Base-by-base conservation (phyloP, 2,329 filamentous ascomycete species). In the Stagonosporopsis cucurbitacearum region DNA sequence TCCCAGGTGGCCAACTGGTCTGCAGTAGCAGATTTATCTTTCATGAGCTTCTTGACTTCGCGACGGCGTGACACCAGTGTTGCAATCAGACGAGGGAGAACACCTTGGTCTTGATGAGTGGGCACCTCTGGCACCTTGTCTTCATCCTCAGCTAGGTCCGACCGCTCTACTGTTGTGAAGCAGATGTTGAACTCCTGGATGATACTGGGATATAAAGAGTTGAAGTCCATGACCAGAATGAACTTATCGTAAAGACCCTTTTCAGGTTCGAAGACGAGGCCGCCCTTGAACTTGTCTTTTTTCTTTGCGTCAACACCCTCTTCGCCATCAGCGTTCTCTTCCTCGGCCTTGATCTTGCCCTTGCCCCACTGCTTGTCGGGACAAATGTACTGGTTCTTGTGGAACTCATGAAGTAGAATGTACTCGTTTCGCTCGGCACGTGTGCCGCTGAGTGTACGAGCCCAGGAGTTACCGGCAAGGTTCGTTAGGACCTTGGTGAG, bases 141-240 rank as follows among this genome's bases (percentile, higher is more conserved):
- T 49, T 96, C 92, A 45, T 95, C 90, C 37, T 93, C 87, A 30
- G 86, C 84, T 66, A 88, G 79, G 58, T 85, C 81, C 36, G 85
- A 82, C 66, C 95, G 84, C 59, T 98, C 91, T 6, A 99, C 92
- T 0, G 96, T 99, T 2, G 95, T 99, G 78, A 99, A 99, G 81
- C 96, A 99, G 66, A 99, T 99, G 77, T 99, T 99, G 80, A 88
- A 99, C 82, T 99, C 96, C 72, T 99, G 96, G 59, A 99, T 99
- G 71, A 99, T 98, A 72, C 92, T 97, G 28, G 95, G 95, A 70
- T 99, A 99, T 59, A 99, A 82, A 68, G 93, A 97, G 84, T 99
- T 99, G 82, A 99, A 99, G 81, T 99, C 95, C 96, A 99, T 99
- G 76, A 99, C 96, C 52, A 99, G 85, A 50, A 99, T 90, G 75